phyloP scores from a whole-genome alignment of 2,329 filamentous ascomycete species.

The Curvularia sp. region DNA sequence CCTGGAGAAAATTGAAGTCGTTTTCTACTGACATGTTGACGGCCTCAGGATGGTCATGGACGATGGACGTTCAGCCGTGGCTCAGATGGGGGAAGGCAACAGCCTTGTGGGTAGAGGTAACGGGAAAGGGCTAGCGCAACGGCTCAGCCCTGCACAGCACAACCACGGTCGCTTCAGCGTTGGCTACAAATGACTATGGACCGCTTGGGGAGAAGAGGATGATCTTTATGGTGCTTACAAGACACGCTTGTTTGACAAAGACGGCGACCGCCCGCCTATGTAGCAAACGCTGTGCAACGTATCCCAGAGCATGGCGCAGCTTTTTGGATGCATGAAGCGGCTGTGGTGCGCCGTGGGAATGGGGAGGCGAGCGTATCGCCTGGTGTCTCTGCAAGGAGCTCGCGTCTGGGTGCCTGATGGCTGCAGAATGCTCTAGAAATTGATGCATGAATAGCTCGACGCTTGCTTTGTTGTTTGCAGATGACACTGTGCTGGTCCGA shows the following conservation, averaged over 20 bases:
- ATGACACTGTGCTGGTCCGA: neutral
- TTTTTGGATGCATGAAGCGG: slow-evolving; percentile 12
- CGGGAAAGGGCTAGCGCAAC: neutral
- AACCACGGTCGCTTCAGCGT: neutral
- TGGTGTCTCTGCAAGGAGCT: neutral
- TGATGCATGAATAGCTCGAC: neutral
- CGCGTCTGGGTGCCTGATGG: neutral
- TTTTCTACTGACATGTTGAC: slow-evolving; percentile 20
- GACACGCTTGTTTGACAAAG: neutral
- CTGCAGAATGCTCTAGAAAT: neutral
- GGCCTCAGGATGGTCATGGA: neutral
- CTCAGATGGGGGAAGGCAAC: slow-evolving; percentile 10
- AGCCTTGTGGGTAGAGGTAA: neutral
- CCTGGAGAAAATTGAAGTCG: slow-evolving; percentile 32
- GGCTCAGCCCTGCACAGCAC: neutral
- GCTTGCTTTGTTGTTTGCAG: neutral
- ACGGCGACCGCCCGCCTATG: neutral
- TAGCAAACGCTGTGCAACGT: slow-evolving; percentile 2
- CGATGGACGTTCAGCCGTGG: slow-evolving; percentile 1
- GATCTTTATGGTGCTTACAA: neutral
- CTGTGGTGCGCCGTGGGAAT: slow-evolving; percentile 7
- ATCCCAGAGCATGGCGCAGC: slow-evolving; percentile 18
- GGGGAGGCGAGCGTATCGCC: slow-evolving; percentile 20
- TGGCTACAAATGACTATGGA: neutral
- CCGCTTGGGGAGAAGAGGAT: neutral